Base-by-base conservation (phyloP, 2,329 filamentous ascomycete species). In the Penicillium sp. region DNA sequence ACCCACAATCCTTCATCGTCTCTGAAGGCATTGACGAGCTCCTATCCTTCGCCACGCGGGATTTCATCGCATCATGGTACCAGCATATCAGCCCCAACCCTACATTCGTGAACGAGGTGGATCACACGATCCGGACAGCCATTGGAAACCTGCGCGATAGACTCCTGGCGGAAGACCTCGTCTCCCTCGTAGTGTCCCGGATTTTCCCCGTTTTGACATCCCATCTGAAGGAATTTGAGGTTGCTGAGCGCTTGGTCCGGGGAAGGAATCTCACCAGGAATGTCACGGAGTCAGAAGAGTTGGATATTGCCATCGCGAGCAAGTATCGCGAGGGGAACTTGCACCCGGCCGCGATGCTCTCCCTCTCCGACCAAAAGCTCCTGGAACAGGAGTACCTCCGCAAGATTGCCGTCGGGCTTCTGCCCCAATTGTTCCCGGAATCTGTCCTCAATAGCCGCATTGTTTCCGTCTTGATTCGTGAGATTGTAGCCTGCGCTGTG, bases 251-350 rank as follows among this genome's bases (percentile, higher is more conserved):
- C 50, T 79, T 82, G 7, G 87, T 98, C 12, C 81, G 91, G 47
- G 94, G 94, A 12, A 86, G 83, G 65, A 88, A 95, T 68, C 75
- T 97, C 49, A 93, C 88, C 59, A 82, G 88, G 45, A 89, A 85
- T 57, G 83, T 98, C 48, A 97, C 94, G 2, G 93, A 98, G 71
- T 95, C 90, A 0, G 91, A 96, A 64, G 93, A 98, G 76, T 75
- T 98, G 60, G 90, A 97, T 68, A 76, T 95, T 57, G 93, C 93
- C 2, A 95, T 98, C 68, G 93, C 93, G n/a, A 84, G 81, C 35
- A 96, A 95, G 69, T 98, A 93, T 69, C 84, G 80, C 48, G 85
- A 94, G 66, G 91, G 91, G 24, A 88, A 85, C 55, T 75, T 98
- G 51, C 94, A 98, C 65, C 79, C 87, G 4, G 93, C 93, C 4